These are phyloP conservation scores for Aquilaria agallochum DNA, from an alignment of 441 rosid genomes.

Conservation along the genomic window DNA sequence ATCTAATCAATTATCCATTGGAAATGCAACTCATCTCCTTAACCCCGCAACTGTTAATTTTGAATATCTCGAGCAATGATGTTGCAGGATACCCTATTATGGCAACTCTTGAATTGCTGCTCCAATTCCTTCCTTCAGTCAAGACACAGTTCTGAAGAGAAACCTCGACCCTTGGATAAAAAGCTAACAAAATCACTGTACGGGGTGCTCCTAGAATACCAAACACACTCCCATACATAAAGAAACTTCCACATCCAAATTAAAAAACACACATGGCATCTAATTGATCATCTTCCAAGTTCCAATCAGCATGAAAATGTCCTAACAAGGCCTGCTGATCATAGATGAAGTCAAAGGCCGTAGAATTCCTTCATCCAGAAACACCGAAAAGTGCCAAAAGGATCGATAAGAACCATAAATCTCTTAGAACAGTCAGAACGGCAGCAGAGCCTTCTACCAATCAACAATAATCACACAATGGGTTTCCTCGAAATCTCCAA, in stretches of 20 bases:
- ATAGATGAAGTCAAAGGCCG: background rate
- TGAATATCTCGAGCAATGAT: slow-evolving; percentile 6
- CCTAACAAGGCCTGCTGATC: background rate
- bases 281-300: background rate
- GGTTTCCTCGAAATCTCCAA: no score
- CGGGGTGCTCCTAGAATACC: background rate
- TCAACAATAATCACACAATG: no score
- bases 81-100: background rate
- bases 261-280: background rate
- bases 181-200: background rate
- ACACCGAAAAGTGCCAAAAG: no score
- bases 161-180: slow-evolving; percentile 1
- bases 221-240: background rate
- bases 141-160: background rate
- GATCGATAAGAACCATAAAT: no score
- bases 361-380: no score
- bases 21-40: background rate
- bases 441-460: no score
- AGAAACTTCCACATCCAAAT: background rate
- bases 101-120: slow-evolving; percentile 2
- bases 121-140: background rate
- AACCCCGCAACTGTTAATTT: background rate
- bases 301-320: background rate
- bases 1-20: background rate
- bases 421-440: no score